Conservation (phyloP, 1,284 basidiomycete genomes). For the Pseudozyma pruni region DNA sequence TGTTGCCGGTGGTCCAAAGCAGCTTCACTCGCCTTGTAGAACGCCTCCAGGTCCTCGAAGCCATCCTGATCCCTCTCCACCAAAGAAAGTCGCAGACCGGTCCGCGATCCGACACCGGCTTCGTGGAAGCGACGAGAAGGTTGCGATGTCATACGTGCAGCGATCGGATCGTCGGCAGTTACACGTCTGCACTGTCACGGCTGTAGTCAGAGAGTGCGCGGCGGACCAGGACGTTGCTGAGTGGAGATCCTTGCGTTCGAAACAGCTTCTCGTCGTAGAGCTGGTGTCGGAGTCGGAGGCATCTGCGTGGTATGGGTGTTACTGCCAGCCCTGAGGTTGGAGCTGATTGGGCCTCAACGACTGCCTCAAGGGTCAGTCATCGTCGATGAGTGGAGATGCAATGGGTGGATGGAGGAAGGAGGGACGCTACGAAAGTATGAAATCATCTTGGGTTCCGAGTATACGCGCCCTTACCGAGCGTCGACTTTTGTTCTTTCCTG, state of each 20-base stretch:
- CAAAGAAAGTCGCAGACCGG: slow-evolving; percentile 59
- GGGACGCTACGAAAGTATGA: no score
- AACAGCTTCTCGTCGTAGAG: no score
- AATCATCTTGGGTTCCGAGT: no score
- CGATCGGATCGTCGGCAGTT: neutral
- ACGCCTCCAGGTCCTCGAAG: slow-evolving; percentile 61
- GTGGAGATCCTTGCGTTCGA: no score
- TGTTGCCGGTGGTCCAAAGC: slow-evolving; percentile 60
- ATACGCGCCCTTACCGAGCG: slow-evolving; percentile 2
- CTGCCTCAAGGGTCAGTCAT: no score
- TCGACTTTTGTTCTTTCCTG: slow-evolving; percentile 9
- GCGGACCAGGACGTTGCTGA: no score
- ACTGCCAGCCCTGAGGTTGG: neutral
- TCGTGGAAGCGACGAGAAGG: slow-evolving; percentile 61
- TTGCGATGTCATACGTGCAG: slow-evolving; percentile 22
- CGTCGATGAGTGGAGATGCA: no score
- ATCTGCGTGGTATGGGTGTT: neutral
- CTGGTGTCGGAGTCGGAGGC: no score
- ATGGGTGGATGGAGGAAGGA: slow-evolving; percentile 1
- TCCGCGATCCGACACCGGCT: slow-evolving; percentile 62
- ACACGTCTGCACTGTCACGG: neutral
- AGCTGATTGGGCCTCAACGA: neutral
- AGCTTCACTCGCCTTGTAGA: slow-evolving; percentile 62
- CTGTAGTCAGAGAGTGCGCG: neutral
- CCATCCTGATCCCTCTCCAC: slow-evolving; percentile 76